A percentile compares a stretch with the other conserved stretches of the same genome.
Evolutionary conservation across 371 early-diverging fungal genomes (phyloP).

Genomic region (Actinomortierella ambigua): DNA sequence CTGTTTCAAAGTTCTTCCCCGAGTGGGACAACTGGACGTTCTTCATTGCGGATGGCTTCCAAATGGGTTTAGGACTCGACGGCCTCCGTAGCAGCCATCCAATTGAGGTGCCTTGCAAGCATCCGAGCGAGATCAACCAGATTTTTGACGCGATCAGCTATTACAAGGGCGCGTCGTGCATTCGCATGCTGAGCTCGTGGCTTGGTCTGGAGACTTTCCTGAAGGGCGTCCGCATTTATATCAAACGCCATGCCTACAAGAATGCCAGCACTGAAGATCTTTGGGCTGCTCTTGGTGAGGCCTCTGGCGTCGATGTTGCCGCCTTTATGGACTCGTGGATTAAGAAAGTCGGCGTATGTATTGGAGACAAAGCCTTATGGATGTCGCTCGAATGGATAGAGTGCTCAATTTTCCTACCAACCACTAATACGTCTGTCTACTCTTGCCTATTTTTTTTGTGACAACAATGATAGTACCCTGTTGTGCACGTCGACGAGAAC

Average conservation of each 20-base stretch:
- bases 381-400: neutral
- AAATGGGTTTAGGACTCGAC: slow-evolving; percentile 76
- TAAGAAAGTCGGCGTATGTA: slow-evolving; percentile 72
- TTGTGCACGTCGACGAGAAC: slow-evolving; percentile 64
- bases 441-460: slow-evolving; percentile 1
- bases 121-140: slow-evolving; percentile 76
- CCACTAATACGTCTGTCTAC: too few species aligned
- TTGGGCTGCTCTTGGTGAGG: slow-evolving; percentile 79
- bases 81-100: slow-evolving; percentile 81
- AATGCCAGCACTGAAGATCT: slow-evolving; percentile 87
- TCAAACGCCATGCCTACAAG: slow-evolving; percentile 74
- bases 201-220: slow-evolving; percentile 62
- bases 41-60: slow-evolving; percentile 79
- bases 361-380: too few species aligned
- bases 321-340: slow-evolving; percentile 87
- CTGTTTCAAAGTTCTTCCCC: slow-evolving; percentile 79
- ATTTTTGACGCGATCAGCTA: slow-evolving; percentile 84
- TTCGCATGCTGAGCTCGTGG: slow-evolving; percentile 83
- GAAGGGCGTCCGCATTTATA: slow-evolving; percentile 79
- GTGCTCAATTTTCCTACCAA: neutral
- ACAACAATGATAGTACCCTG: slow-evolving; percentile 60
- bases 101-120: slow-evolving; percentile 84
- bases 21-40: slow-evolving; percentile 81
- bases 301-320: slow-evolving; percentile 72
- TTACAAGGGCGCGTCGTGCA: slow-evolving; percentile 91